These are phyloP conservation scores for Penicillium sp. DNA, from an alignment of 2,329 filamentous ascomycete genomes.

Conservation along the genomic window DNA sequence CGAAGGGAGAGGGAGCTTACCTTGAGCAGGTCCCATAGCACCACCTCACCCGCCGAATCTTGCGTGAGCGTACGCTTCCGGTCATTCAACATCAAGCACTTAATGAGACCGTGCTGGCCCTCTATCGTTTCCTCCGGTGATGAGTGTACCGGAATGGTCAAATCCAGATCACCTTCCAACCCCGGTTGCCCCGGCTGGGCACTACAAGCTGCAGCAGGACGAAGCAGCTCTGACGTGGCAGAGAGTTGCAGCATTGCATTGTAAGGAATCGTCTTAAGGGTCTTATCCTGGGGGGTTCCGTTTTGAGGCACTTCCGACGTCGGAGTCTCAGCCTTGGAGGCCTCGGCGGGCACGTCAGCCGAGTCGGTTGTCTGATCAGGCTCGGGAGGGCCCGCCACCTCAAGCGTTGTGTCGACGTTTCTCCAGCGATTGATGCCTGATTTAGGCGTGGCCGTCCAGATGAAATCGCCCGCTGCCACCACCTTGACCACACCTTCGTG, in stretches of 20 bases:
- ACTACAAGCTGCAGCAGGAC: constrained; percentile 44
- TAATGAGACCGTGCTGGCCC: constrained; percentile 90
- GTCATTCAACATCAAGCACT: constrained; percentile 87
- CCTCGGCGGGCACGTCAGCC: constrained; percentile 12
- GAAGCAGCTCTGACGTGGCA: constrained; percentile 72
- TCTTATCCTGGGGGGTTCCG: constrained; percentile 3
- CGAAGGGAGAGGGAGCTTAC: constrained; percentile 43
- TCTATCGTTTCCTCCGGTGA: constrained; percentile 77
- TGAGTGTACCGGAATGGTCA: constrained; percentile 59
- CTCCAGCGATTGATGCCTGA: constrained; percentile 91
- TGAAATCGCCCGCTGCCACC: constrained; percentile 61
- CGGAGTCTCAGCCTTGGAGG: neutral
- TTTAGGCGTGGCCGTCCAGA: constrained; percentile 86
- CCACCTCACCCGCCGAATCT: constrained; percentile 89
- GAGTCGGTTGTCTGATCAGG: constrained; percentile 41
- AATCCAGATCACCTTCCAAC: constrained; percentile 43
- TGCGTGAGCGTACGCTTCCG: constrained; percentile 80
- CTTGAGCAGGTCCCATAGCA: constrained; percentile 89
- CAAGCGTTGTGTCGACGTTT: constrained; percentile 72
- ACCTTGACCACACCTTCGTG: constrained; percentile 64
- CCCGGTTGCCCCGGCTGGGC: constrained; percentile 49
- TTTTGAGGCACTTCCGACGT: too few species aligned
- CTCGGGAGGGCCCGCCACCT: constrained; percentile 51
- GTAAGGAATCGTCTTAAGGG: constrained; percentile 60
- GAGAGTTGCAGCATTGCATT: constrained; percentile 77